Base-by-base conservation (phyloP, 202 grass and related monocot genomes). In the Carex arenaria region DNA sequence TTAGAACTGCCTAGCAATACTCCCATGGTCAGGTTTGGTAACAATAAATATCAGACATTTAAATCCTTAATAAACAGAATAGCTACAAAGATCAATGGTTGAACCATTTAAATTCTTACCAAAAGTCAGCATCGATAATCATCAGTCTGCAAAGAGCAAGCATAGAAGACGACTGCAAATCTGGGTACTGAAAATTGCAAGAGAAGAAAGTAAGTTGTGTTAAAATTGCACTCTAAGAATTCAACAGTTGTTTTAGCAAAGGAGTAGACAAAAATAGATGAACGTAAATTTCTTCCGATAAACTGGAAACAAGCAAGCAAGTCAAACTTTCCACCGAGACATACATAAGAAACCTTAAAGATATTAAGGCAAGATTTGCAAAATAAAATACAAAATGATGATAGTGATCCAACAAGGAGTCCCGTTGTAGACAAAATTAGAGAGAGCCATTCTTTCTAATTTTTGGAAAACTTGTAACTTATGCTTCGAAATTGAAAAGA, bases 101-200 rank as follows among this genome's bases (percentile, higher is more conserved):
- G 18, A 76, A 57, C 47, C 49, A 76, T 76, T 56, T 32, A 70
- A 76, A 72, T 73, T 64, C 53, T 63, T 90, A 98, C 95, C 95
- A 98, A 64, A 88, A 98, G 62, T 93, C 87, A 49, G 89, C 38
- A 89, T 98, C 92, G 83, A 98, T 90, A 49, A 95, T 93, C 95
- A 98, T 98, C 63, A 98, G 72, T 87, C 45, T 93, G 78, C 95
- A 98, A 83, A 98, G 86, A 88, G 92, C 90, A 87, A 98, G 95
- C 90, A 93, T 98, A 80, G 92, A 85, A 79, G 92, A 98, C 79
- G 92, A 87, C 65, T 98, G 95, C 66, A 95, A 76, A 78, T 87
- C 87, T 55, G 95, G 92, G 64, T 91, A 95, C 95, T 98, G 72
- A 76, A 56, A 76, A 76, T 56, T 76, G 75, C 82, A 87, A 79